These are phyloP conservation scores for Diaporthe ilicicola DNA, from an alignment of 2,329 filamentous ascomycete species.

Conservation along the genomic window DNA sequence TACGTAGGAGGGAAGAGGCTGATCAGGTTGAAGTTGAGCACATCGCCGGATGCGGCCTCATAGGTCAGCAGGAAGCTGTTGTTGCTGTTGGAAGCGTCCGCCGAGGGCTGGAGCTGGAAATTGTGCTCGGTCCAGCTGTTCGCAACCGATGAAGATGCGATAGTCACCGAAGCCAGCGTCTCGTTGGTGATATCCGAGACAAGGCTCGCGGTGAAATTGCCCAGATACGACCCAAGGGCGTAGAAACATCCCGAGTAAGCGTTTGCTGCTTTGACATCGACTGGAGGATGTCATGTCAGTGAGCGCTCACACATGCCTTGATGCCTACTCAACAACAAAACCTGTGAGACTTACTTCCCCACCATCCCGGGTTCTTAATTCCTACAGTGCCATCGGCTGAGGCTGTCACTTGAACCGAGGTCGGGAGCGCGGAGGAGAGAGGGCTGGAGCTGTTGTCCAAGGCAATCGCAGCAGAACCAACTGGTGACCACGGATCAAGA, in stretches of 20 bases:
- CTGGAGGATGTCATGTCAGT: constrained; percentile 7
- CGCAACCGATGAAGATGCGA: constrained; percentile 51
- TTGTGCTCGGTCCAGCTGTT: constrained; percentile 61
- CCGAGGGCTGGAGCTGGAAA: constrained; percentile 51
- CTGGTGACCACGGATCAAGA: constrained; percentile 54
- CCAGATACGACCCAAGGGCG: constrained; percentile 58
- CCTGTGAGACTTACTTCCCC: constrained; percentile 27
- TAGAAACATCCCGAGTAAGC: constrained; percentile 61
- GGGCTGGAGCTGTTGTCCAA: constrained; percentile 56
- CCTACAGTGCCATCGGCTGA: constrained; percentile 25
- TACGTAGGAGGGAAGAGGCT: constrained; percentile 33
- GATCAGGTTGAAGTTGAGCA: constrained; percentile 30
- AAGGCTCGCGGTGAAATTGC: constrained; percentile 57
- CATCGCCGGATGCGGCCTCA: constrained; percentile 24
- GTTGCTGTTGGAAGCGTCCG: constrained; percentile 53
- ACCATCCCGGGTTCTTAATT: constrained; percentile 31
- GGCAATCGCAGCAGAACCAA: constrained; percentile 54
- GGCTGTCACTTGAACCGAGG: constrained; percentile 55
- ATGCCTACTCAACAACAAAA: not conserved
- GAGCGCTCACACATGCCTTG: too few species aligned
- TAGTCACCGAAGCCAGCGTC: constrained; percentile 54
- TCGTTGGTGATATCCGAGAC: constrained; percentile 54
- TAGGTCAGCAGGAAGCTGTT: constrained; percentile 31
- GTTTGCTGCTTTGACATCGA: constrained; percentile 28
- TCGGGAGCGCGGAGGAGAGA: constrained; percentile 60